Conservation (phyloP, 176 grass and related monocot genomes). For the Carex cristatella region DNA sequence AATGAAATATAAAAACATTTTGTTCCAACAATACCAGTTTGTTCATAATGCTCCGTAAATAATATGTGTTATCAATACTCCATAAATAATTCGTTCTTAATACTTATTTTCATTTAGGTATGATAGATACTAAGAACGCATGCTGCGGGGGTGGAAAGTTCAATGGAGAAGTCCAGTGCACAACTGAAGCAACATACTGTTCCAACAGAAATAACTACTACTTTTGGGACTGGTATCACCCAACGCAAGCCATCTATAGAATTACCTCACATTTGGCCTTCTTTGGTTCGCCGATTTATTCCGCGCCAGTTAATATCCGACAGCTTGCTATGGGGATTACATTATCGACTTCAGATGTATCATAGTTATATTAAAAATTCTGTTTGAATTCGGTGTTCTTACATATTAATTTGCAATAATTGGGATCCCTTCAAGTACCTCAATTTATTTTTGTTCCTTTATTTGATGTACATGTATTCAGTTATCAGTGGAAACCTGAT, state of each 20-base stretch:
- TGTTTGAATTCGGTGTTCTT: not conserved
- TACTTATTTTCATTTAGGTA: slow-evolving; percentile 10
- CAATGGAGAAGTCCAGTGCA: slow-evolving; percentile 8
- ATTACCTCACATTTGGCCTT: not conserved
- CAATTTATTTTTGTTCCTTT: not conserved
- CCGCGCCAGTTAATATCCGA: slow-evolving; percentile 16
- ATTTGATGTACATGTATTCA: not conserved
- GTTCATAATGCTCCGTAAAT: not conserved
- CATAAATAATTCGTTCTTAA: not conserved
- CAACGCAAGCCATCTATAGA: slow-evolving; percentile 12
- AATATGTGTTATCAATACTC: not conserved
- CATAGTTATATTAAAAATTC: not conserved
- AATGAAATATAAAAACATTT: not conserved
- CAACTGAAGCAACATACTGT: slow-evolving; percentile 17
- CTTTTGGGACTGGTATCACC: slow-evolving; percentile 32
- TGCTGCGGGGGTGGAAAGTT: slow-evolving; percentile 27
- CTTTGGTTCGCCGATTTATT: not conserved
- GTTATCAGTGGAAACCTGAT: not conserved
- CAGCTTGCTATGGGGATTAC: slow-evolving; percentile 10
- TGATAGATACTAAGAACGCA: not conserved
- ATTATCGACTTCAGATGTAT: not conserved
- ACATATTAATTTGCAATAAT: not conserved
- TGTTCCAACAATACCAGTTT: no score
- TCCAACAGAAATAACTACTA: not conserved
- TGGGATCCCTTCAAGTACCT: not conserved